Conservation (phyloP, 805 yeast species). For the Isabelozyma pseudorhagii region DNA sequence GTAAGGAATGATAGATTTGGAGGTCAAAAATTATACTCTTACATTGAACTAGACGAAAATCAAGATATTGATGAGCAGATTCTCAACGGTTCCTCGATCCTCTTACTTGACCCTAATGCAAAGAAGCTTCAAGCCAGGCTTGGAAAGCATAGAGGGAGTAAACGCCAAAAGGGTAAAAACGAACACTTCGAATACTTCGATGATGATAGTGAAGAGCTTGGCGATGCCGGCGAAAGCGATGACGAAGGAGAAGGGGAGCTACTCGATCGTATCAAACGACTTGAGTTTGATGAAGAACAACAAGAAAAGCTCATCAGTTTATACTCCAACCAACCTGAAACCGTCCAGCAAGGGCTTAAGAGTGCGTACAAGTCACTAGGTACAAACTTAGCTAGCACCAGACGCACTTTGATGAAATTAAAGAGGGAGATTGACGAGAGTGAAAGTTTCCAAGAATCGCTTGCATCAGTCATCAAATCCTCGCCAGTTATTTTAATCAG, state of each 20-base stretch:
- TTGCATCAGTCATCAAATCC: slow-evolving; percentile 64
- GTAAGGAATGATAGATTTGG: slow-evolving; percentile 16
- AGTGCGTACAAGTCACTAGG: slow-evolving; percentile 75
- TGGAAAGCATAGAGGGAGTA: neutral
- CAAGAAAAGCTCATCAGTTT: slow-evolving; percentile 53
- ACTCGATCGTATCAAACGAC: neutral
- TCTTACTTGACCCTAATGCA: slow-evolving; percentile 11
- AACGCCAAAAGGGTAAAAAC: neutral
- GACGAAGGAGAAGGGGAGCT: slow-evolving; percentile 6
- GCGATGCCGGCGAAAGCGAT: slow-evolving; percentile 16
- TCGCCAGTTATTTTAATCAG: slow-evolving; percentile 79
- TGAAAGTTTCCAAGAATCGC: slow-evolving; percentile 64
- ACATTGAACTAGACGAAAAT: slow-evolving; percentile 28
- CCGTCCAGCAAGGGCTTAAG: slow-evolving; percentile 65
- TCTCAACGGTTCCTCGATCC: slow-evolving; percentile 17
- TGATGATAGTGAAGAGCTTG: slow-evolving; percentile 3
- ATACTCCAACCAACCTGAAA: slow-evolving; percentile 81
- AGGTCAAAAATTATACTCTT: slow-evolving; percentile 24
- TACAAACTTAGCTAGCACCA: slow-evolving; percentile 62
- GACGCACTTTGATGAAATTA: slow-evolving; percentile 57
- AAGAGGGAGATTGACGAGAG: slow-evolving; percentile 61
- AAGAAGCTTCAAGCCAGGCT: neutral
- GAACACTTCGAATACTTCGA: slow-evolving; percentile 24
- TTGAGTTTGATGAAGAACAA: slow-evolving; percentile 22
- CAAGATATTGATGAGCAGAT: slow-evolving; percentile 18